Evolutionary conservation across 2,329 filamentous ascomycete species (phyloP), one percentile per base, ranked within the genome.

Genomic region (Polytolypa hystricis): DNA sequence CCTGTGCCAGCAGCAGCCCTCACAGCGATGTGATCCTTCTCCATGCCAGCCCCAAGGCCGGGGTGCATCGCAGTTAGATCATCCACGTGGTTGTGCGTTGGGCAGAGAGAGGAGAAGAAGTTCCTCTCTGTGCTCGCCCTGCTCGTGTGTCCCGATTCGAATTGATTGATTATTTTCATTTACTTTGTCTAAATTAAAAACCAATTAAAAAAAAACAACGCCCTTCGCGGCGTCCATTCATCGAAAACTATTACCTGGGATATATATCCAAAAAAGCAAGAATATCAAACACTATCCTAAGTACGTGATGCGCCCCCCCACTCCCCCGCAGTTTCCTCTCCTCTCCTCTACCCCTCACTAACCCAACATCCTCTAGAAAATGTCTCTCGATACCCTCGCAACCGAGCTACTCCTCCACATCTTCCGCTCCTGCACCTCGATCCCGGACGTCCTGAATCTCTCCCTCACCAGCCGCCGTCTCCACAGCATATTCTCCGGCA

Each of bases 381-480:
- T 77, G 73, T 49, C 64, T 35, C 64, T 77, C 57, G 61, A 71
- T 47, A 49, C 64, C 36, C 60, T 79, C 17, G 66, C 74, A 16
- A 73, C 70, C 48, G 74, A 78, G 58, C 65, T 77, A 37, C 48
- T 77, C 39, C 61, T 70, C 42, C 69, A 75, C 38, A 62, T 79
- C 36, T 74, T 70, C 53, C 60, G 66, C 39, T 71, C 64, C 35
- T 66, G 70, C 47, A 59, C 61, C 29, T 65, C 67, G 20, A 57
- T 77, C 33, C 53, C 60, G 40, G 71, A 74, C 45, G 66, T 72
- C 29, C 55, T 74, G 41, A 65, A 67, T 41, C 62, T 79, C 6
- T 64, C 71, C 12, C 59, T 66, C 10, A 70, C 72, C 37, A 74
- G 68, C 44, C 69, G 63, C 41, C 71, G 70, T 37, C 67, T 77